Percentiles rank a stretch among this genome's conserved stretches.
phyloP scores from a whole-genome alignment of 78 protist genomes.

The Bodo saltans region DNA sequence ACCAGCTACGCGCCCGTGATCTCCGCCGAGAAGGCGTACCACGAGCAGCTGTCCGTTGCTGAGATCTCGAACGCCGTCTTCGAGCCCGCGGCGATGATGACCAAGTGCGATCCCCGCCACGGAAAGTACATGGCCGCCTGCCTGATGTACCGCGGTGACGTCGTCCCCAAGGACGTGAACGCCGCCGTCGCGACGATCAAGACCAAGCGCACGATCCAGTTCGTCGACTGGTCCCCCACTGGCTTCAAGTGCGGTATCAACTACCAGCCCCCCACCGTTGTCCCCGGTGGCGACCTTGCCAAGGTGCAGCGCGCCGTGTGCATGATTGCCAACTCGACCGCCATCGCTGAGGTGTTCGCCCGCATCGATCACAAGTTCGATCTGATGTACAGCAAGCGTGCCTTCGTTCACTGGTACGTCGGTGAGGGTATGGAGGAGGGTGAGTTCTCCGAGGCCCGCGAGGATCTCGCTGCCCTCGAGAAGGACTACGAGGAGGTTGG shows the following conservation, averaged over 20 bases:
- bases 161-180: slow-evolving; percentile 98
- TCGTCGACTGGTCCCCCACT: slow-evolving; percentile 98
- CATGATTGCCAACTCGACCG: slow-evolving; percentile 94
- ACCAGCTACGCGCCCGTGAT: slow-evolving; percentile 94
- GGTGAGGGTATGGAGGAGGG: slow-evolving; percentile 99
- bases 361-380: slow-evolving; percentile 88
- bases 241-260: slow-evolving; percentile 96
- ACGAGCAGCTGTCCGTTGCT: slow-evolving; percentile 92
- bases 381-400: slow-evolving; percentile 97
- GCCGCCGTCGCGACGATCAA: slow-evolving; percentile 93
- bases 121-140: slow-evolving; percentile 99
- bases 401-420: slow-evolving; percentile 98
- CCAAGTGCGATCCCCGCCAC: slow-evolving; percentile 96
- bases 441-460: slow-evolving; percentile 98
- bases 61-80: slow-evolving; percentile 95
- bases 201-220: slow-evolving; percentile 94
- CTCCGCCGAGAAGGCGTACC: slow-evolving; percentile 95
- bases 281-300: slow-evolving; percentile 97
- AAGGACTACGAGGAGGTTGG: slow-evolving; percentile 92
- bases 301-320: slow-evolving; percentile 92
- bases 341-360: slow-evolving; percentile 93
- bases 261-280: slow-evolving; percentile 92
- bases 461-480: slow-evolving; percentile 83
- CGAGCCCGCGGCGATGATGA: slow-evolving; percentile 94
- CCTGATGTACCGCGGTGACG: slow-evolving; percentile 98